These are phyloP conservation scores for Podospora fimiseda DNA, from an alignment of 495 filamentous ascomycete genomes.

Conservation along the genomic window DNA sequence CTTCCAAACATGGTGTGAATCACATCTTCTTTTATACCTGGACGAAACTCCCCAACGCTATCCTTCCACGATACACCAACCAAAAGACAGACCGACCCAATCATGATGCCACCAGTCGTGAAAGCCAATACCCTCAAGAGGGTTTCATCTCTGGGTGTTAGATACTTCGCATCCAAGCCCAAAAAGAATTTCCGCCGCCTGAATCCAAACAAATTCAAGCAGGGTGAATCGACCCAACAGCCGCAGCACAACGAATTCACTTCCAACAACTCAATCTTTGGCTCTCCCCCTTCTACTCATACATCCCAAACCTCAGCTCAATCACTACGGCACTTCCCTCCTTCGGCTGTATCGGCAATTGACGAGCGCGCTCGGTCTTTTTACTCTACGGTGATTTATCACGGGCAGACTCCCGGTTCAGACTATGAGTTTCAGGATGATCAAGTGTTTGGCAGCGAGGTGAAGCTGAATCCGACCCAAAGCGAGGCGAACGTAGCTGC, in stretches of 20 bases:
- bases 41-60: too few relatives aligned
- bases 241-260: slow-evolving; percentile 1
- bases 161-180: not conserved
- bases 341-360: not conserved
- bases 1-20: too few relatives aligned
- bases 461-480: slow-evolving; percentile 25
- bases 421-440: slow-evolving; percentile 2
- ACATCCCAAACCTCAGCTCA: not conserved
- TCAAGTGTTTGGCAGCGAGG: slow-evolving; percentile 15
- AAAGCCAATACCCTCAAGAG: not conserved
- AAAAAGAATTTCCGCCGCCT: not conserved
- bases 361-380: slow-evolving; percentile 6
- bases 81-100: not conserved
- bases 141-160: not conserved
- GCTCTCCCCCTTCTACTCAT: not conserved
- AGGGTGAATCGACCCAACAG: not conserved
- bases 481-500: slow-evolving; percentile 25
- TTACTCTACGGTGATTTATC: slow-evolving; percentile 12
- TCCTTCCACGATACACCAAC: not conserved
- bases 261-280: slow-evolving; percentile 2
- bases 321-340: not conserved
- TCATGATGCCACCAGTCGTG: not conserved
- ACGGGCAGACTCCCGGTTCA: slow-evolving; percentile 3
- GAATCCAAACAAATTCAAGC: not conserved
- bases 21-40: too few relatives aligned